Evolutionary conservation across 768 basidiomycete species (phyloP).

Genomic region (Russula sp.): DNA sequence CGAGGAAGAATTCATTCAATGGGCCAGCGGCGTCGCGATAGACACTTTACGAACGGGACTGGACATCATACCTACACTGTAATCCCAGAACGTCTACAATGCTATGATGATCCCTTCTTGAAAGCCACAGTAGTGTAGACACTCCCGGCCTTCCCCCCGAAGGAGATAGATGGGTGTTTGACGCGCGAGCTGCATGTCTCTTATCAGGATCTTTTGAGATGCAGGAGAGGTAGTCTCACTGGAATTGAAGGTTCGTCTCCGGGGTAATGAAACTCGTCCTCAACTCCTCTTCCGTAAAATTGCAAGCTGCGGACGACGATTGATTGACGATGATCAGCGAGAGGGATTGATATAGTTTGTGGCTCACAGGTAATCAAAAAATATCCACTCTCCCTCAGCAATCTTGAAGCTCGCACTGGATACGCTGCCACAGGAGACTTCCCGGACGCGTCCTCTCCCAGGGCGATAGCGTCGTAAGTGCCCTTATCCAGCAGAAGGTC

Average conservation of each 20-base stretch:
- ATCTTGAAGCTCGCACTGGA: slow-evolving; percentile 46
- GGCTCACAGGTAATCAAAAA: slow-evolving; percentile 78
- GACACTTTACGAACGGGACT: slow-evolving; percentile 64
- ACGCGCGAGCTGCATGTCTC: slow-evolving; percentile 55
- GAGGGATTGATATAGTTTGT: not conserved
- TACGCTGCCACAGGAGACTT: slow-evolving; percentile 51
- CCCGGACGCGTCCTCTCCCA: slow-evolving; percentile 53
- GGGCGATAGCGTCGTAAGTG: slow-evolving; percentile 82
- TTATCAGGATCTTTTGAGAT: not conserved
- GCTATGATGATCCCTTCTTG: slow-evolving; percentile 32
- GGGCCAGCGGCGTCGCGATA: slow-evolving; percentile 62
- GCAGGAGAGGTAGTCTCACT: slow-evolving; percentile 42
- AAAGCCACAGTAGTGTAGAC: slow-evolving; percentile 69
- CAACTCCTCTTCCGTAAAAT: slow-evolving; percentile 78
- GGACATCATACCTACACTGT: slow-evolving; percentile 43
- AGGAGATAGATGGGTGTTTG: slow-evolving; percentile 64
- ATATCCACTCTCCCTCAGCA: slow-evolving; percentile 60
- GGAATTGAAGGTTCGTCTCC: slow-evolving; percentile 50
- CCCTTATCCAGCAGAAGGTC: slow-evolving; percentile 81
- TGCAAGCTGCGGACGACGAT: slow-evolving; percentile 44
- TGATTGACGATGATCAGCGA: not conserved
- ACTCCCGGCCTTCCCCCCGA: slow-evolving; percentile 74
- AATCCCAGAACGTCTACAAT: not conserved
- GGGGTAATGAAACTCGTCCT: slow-evolving; percentile 44
- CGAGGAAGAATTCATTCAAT: slow-evolving; percentile 44